These are phyloP conservation scores for Suillus paluster DNA, from an alignment of 768 basidiomycete genomes.

Conservation along the genomic window DNA sequence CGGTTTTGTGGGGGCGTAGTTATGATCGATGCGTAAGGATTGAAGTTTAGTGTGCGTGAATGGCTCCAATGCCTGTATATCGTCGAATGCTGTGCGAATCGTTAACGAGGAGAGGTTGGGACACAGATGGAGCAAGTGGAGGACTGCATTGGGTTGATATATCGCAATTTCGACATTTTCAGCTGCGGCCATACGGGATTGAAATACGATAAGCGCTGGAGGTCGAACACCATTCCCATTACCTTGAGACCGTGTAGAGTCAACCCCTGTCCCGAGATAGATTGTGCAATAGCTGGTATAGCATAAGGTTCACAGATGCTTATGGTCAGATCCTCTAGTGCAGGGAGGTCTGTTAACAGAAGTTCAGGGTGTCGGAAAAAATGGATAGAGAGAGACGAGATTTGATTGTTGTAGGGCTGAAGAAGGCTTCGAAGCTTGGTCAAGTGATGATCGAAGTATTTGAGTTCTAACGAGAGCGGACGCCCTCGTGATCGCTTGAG, in stretches of 20 bases:
- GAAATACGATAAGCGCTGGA: conserved; percentile 10
- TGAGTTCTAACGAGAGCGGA: conserved; percentile 26
- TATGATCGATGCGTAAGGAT: too few relatives aligned
- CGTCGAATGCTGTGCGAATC: too few relatives aligned
- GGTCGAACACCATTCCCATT: conserved; percentile 3
- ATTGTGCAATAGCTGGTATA: neutral
- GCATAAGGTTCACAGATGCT: neutral
- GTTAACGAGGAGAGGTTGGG: too few relatives aligned
- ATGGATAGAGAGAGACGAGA: conserved; percentile 11
- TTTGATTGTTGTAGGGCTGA: too few relatives aligned
- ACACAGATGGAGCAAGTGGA: too few relatives aligned
- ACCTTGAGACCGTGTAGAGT: conserved; percentile 22
- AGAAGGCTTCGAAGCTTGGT: conserved; percentile 11
- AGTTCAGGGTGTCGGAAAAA: conserved; percentile 21
- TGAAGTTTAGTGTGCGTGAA: too few relatives aligned
- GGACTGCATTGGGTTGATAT: too few relatives aligned
- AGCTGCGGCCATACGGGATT: too few relatives aligned
- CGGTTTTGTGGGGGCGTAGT: too few relatives aligned
- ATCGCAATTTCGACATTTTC: too few relatives aligned
- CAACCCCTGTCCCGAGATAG: neutral
- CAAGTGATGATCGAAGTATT: neutral
- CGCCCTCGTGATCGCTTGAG: conserved; percentile 16
- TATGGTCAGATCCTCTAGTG: conserved; percentile 23
- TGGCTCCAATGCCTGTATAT: too few relatives aligned
- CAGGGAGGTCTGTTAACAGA: conserved; percentile 22